Evolutionary conservation across 2,329 filamentous ascomycete genomes (phyloP).

Genomic region (Kalmusia sp.): DNA sequence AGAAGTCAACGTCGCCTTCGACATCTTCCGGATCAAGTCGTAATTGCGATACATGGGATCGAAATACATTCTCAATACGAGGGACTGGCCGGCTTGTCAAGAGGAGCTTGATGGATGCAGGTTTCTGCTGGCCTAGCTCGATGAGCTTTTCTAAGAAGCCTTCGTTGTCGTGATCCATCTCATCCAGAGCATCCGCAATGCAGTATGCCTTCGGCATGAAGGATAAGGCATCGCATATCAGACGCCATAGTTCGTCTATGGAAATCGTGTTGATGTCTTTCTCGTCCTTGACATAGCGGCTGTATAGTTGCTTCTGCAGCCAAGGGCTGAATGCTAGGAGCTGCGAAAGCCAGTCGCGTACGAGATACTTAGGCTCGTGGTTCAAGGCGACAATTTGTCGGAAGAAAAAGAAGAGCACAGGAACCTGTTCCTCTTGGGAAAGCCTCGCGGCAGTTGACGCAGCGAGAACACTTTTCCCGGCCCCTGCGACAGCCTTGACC

Average conservation of each 20-base stretch:
- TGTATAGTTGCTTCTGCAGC: slow-evolving; percentile 31
- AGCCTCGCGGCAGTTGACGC: slow-evolving; percentile 28
- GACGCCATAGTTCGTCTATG: slow-evolving; percentile 19
- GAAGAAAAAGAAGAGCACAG: slow-evolving; percentile 50
- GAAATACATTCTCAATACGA: slow-evolving; percentile 40
- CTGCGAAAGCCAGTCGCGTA: slow-evolving; percentile 45
- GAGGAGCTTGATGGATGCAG: slow-evolving; percentile 49
- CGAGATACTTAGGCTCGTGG: slow-evolving; percentile 25
- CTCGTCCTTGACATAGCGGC: slow-evolving; percentile 2
- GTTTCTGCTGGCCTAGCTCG: slow-evolving; percentile 38
- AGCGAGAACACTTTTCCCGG: slow-evolving; percentile 47
- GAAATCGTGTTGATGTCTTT: slow-evolving; percentile 12
- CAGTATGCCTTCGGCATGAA: slow-evolving; percentile 41
- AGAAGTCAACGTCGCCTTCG: slow-evolving; percentile 51
- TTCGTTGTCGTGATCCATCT: slow-evolving; percentile 53
- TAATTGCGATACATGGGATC: slow-evolving; percentile 25
- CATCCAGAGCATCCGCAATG: slow-evolving; percentile 56
- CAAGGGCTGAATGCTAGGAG: slow-evolving; percentile 33
- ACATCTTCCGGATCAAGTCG: slow-evolving; percentile 48
- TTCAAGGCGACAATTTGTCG: slow-evolving; percentile 46
- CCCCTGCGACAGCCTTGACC: slow-evolving; percentile 48
- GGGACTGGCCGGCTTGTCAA: slow-evolving; percentile 53
- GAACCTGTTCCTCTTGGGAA: too few species aligned
- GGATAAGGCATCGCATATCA: slow-evolving; percentile 12
- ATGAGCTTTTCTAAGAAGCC: slow-evolving; percentile 48